Percentiles rank a stretch among this genome's conserved stretches.
Conservation (phyloP, 2,329 filamentous ascomycete genomes). For the Colletotrichum shisoi region DNA sequence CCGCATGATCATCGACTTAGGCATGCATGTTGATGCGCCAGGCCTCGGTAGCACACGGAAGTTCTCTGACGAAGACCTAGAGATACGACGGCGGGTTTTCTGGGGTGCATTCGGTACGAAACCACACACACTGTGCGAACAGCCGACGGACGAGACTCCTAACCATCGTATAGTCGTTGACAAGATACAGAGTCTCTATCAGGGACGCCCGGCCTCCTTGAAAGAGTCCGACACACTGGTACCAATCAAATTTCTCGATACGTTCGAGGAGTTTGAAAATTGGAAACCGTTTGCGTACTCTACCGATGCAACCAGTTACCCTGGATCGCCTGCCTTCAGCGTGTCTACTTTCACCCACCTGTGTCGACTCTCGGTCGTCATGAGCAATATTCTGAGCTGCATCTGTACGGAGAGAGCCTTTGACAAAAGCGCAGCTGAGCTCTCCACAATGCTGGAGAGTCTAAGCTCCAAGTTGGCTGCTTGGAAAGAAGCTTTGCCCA, state of each 20-base stretch:
- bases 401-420: constrained; percentile 56
- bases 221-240: constrained; percentile 57
- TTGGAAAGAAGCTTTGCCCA: constrained; percentile 54
- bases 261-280: constrained; percentile 61
- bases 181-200: constrained; percentile 64
- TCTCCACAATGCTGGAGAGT: constrained; percentile 49
- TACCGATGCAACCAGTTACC: constrained; percentile 43
- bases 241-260: constrained; percentile 57
- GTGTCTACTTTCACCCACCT: constrained; percentile 54
- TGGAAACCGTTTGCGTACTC: constrained; percentile 58
- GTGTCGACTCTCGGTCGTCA: constrained; percentile 56
- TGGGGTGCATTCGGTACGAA: constrained; percentile 54
- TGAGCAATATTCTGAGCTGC: constrained; percentile 56
- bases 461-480: constrained; percentile 53
- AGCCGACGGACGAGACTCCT: neutral
- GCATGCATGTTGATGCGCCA: constrained; percentile 57
- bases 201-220: constrained; percentile 59
- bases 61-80: constrained; percentile 56
- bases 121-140: constrained; percentile 40
- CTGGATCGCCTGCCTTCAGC: constrained; percentile 52
- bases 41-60: constrained; percentile 45
- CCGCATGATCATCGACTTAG: constrained; percentile 63
- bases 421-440: constrained; percentile 47
- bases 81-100: constrained; percentile 55
- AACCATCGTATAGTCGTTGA: constrained; percentile 49